phyloP scores from a whole-genome alignment of 768 basidiomycete genomes.

The Rhizopogon vinicolor region DNA sequence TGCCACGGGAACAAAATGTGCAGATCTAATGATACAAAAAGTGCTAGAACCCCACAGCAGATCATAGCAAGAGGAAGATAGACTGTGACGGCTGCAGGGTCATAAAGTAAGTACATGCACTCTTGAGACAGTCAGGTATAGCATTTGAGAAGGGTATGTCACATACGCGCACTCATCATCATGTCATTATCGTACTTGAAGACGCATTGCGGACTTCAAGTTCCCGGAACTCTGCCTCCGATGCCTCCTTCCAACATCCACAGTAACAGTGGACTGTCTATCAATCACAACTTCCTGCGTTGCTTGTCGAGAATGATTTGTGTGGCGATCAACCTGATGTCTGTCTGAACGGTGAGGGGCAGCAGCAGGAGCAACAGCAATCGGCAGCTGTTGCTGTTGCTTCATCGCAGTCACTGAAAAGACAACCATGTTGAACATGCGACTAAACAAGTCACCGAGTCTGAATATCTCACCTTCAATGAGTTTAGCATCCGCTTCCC shows the following conservation, averaged over 20 bases:
- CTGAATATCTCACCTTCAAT: constrained; percentile 48
- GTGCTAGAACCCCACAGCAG: not conserved
- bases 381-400: constrained; percentile 12
- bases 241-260: constrained; percentile 26
- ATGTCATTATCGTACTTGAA: constrained; percentile 26
- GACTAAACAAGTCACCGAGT: not conserved
- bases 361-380: constrained; percentile 8
- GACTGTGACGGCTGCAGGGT: not conserved
- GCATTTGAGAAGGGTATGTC: not conserved
- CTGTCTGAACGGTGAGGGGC: constrained; percentile 20
- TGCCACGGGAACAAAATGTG: constrained; percentile 9
- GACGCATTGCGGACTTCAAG: constrained; percentile 33
- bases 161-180: not conserved
- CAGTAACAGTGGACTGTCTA: constrained; percentile 21
- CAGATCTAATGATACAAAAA: constrained; percentile 2
- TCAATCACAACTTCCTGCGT: constrained; percentile 23
- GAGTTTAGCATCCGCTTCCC: constrained; percentile 68
- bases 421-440: constrained; percentile 1
- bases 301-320: constrained; percentile 24
- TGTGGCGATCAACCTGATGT: constrained; percentile 16
- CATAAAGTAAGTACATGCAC: not conserved
- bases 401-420: constrained; percentile 23
- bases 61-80: not conserved
- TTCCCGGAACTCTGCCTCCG: constrained; percentile 26
- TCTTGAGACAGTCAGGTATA: not conserved